Evolutionary conservation across 2,329 filamentous ascomycete species (phyloP).

Genomic region (Decorospora gaudefroyi): DNA sequence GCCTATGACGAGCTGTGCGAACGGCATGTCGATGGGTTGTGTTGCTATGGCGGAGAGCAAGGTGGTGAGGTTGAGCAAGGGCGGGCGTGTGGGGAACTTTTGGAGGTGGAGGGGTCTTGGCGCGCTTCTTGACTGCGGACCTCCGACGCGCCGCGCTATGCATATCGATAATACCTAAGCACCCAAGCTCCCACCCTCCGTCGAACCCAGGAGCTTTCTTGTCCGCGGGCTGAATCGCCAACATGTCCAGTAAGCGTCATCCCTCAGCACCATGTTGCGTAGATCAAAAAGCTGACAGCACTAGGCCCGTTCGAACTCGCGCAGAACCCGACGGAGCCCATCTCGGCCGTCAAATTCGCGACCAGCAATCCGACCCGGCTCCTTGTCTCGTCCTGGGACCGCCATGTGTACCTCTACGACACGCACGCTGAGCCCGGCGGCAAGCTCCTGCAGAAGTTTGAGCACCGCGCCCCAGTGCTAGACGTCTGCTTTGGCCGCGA

Average conservation of each 20-base stretch:
- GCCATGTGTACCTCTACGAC: constrained; percentile 87
- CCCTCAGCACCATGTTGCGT: background rate
- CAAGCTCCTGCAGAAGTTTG: constrained; percentile 71
- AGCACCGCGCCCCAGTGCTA: constrained; percentile 82
- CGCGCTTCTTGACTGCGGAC: constrained; percentile 21
- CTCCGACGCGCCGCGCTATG: constrained; percentile 23
- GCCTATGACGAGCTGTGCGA: constrained; percentile 84
- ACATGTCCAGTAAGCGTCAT: constrained; percentile 36
- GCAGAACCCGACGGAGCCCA: constrained; percentile 80
- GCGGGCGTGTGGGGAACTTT: constrained; percentile 13
- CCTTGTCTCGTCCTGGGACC: constrained; percentile 95
- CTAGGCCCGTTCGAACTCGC: constrained; percentile 75
- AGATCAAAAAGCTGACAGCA: constrained; percentile 5
- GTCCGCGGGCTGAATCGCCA: too few species aligned
- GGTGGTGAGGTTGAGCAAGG: background rate
- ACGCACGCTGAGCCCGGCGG: constrained; percentile 64
- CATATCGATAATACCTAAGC: too few species aligned
- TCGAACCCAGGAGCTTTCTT: too few species aligned
- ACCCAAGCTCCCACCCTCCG: constrained; percentile 17
- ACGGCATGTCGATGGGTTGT: constrained; percentile 61
- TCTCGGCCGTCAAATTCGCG: constrained; percentile 86
- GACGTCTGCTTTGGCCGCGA: constrained; percentile 88
- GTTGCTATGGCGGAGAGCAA: constrained; percentile 3
- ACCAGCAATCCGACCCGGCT: constrained; percentile 74
- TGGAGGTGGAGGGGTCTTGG: constrained; percentile 26